Evolutionary conservation across 805 yeast genomes (phyloP), one percentile per base, ranked within the genome.

Genomic region (Suhomyces sp.): DNA sequence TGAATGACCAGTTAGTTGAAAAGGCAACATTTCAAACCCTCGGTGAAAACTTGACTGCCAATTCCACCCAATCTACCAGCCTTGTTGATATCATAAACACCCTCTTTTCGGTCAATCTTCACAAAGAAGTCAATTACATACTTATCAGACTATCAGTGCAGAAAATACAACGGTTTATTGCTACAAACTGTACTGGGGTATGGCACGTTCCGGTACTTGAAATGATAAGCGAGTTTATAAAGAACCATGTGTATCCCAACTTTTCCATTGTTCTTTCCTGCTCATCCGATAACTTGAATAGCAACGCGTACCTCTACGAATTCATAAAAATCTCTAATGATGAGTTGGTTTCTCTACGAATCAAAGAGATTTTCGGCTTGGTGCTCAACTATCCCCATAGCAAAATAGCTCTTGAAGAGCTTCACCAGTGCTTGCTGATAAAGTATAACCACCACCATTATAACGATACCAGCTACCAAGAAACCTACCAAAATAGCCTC

Each of bases 361-460:
- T 78, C 1, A 56, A 62, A 0, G 90, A 88, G 60, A 78, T 86
- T 7, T 86, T 77, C 61, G 82, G 81, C 27, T 78, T 89, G 24
- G 81, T 88, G 0, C 56, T 71, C 0, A 68, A 71, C 35, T 86
- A 69, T 55, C 92, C 93, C 0, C 56, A 62, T 3, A 78, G 89
- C 0, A 60, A 63, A 9, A 68, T 74, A 4, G 85, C 88, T 0
- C 68, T 90, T 12, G 64, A 69, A 26, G 96, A 90, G 57, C 65
- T 89, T 19, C 77, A 80, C 52, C 66, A 65, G 31, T 83, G 88
- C 54, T 60, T 87, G 45, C 69, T 62, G 31, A 73, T 77, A 10
- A 50, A 51, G 41, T 53, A 52, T 46, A 56, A 52, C 27, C 55
- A 50, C 17, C 51, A 52, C 27, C 47, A 54, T 24, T 48, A 47